Percentiles rank a stretch among this genome's conserved stretches.
These are phyloP conservation scores for Crucihimalaya himalaica DNA, from an alignment of 345 rosid species.

Conservation along the genomic window DNA sequence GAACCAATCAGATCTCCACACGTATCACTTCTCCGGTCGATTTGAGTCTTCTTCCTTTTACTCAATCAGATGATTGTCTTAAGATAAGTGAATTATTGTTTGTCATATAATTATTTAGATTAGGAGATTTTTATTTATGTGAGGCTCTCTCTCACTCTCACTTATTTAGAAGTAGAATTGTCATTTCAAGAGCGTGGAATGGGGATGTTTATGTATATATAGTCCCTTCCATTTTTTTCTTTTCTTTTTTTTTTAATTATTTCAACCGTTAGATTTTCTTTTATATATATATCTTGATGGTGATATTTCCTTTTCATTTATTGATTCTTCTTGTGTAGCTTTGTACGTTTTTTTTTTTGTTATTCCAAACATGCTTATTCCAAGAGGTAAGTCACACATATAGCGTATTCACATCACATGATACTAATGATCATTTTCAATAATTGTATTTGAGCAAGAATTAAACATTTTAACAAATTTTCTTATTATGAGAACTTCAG, in stretches of 20 bases:
- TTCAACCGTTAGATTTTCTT: conserved; percentile 31
- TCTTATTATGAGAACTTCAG: not conserved
- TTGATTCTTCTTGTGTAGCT: not conserved
- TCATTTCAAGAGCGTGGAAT: not conserved
- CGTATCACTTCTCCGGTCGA: conserved; percentile 10
- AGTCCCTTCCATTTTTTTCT: not conserved
- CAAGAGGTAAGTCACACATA: conserved; percentile 14
- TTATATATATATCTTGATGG: not conserved
- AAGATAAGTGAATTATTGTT: conserved; percentile 26
- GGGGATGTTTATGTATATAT: not conserved
- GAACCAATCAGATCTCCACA: conserved; percentile 13
- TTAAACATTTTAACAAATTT: not conserved
- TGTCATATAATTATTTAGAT: not conserved
- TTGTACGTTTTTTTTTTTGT: too few species aligned
- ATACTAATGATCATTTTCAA: not conserved
- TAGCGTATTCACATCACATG: conserved; percentile 6
- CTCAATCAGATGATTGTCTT: not conserved
- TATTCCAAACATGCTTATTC: not conserved
- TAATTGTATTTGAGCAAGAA: not conserved
- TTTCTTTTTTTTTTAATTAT: not conserved
- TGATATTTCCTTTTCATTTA: not conserved
- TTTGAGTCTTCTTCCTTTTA: not conserved
- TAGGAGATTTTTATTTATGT: not conserved
- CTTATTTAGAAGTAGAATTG: not conserved
- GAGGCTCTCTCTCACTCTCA: conserved; percentile 14